Conservation (phyloP, 1,284 basidiomycete genomes). For the Stygiomarasmius scandens region DNA sequence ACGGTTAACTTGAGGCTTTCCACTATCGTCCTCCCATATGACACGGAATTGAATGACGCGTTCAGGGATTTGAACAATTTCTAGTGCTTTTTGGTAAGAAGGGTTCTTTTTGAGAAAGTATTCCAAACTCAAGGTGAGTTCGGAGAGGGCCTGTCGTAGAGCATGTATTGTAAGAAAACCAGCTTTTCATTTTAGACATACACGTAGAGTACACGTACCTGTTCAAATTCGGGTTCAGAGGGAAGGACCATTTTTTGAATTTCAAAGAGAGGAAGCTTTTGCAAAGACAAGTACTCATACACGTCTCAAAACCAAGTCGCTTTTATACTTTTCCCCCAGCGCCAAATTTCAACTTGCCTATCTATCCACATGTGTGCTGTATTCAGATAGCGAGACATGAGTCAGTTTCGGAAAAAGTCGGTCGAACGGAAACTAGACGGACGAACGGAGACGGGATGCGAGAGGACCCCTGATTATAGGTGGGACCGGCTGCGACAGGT, state of each 20-base stretch:
- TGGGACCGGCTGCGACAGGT: too few species aligned
- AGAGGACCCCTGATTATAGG: too few species aligned
- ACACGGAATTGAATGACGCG: slow-evolving; percentile 77
- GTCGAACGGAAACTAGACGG: not conserved
- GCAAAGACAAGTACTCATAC: not conserved
- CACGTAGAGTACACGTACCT: slow-evolving; percentile 16
- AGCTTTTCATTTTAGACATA: not conserved
- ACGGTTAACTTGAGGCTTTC: slow-evolving; percentile 70
- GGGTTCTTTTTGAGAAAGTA: slow-evolving; percentile 74
- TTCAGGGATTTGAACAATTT: slow-evolving; percentile 75
- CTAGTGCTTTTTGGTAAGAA: slow-evolving; percentile 72
- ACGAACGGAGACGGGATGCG: not conserved
- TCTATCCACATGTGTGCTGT: not conserved
- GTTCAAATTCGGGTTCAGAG: slow-evolving; percentile 37
- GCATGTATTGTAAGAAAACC: not conserved
- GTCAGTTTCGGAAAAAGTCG: not conserved
- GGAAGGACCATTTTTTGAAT: slow-evolving; percentile 26
- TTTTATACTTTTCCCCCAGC: not conserved
- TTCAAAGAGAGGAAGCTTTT: not conserved
- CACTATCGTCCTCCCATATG: slow-evolving; percentile 79
- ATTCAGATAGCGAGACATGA: not conserved
- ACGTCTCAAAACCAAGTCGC: not conserved
- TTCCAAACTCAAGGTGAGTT: slow-evolving; percentile 67
- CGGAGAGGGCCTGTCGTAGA: slow-evolving; percentile 56
- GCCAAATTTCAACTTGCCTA: not conserved